Percentiles rank a stretch among this genome's conserved stretches.
Evolutionary conservation across 129 eudicot genomes (phyloP).

Genomic region (Lactuca saligna): DNA sequence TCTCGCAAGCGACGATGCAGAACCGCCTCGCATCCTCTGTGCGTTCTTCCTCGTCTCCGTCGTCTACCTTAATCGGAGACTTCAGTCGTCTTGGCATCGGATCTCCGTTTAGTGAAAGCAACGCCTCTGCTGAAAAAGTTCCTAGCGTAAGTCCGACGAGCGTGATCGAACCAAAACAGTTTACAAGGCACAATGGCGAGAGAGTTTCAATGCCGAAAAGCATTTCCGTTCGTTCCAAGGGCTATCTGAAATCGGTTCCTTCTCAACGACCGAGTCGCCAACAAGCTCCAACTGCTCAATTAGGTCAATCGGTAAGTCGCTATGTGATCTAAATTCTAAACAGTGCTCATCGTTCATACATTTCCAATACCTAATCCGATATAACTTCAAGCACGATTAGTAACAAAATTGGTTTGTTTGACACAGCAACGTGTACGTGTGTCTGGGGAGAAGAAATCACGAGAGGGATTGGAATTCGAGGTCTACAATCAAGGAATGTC

Average conservation of each 20-base stretch:
- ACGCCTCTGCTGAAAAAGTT: constrained; percentile 19
- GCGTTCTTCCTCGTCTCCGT: constrained; percentile 31
- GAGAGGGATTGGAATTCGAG: constrained; percentile 61
- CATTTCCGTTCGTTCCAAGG: constrained; percentile 68
- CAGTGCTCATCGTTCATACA: constrained; percentile 1
- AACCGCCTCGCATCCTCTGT: constrained; percentile 38
- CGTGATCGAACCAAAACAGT: constrained; percentile 46
- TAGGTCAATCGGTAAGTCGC: constrained; percentile 42
- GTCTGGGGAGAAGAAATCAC: constrained; percentile 50
- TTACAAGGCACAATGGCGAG: constrained; percentile 33
- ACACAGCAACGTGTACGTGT: constrained; percentile 56
- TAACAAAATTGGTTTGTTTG: constrained; percentile 17
- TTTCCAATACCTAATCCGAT: constrained; percentile 5
- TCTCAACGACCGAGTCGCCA: constrained; percentile 29
- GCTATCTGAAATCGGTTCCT: constrained; percentile 39
- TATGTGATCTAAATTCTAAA: constrained; percentile 10
- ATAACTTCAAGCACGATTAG: neutral
- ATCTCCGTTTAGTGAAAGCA: constrained; percentile 21
- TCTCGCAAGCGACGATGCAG: constrained; percentile 47
- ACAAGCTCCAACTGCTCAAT: constrained; percentile 22
- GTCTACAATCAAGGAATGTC: constrained; percentile 89
- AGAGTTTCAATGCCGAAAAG: constrained; percentile 56
- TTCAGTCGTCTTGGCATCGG: constrained; percentile 46
- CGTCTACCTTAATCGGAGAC: constrained; percentile 28
- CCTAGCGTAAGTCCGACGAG: constrained; percentile 52